Base-by-base conservation (phyloP, 208 protist species). In the Wallacemonas sp. region DNA sequence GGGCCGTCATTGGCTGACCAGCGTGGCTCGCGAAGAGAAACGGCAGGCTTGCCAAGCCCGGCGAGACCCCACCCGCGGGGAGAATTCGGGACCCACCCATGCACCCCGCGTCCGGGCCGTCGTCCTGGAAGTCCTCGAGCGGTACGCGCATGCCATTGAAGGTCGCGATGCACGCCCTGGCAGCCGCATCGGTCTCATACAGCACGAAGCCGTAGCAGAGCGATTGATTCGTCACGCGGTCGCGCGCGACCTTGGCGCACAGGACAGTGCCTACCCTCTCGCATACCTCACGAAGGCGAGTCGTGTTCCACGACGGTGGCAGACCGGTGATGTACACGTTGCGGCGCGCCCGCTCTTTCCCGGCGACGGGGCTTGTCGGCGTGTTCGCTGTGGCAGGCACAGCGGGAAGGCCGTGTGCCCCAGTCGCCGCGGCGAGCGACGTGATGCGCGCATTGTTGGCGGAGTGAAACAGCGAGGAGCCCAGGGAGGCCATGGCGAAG, bases 271-370 rank as follows among this genome's bases (percentile, higher is more conserved):
- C 75, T 34, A 60, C 74, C 6, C 42, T 44, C 8, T 41, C 26
- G 48, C 68, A 81, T 1, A 81, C 60, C 42, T 70, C 67, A 1
- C 75, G 75, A 12, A 81, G 57, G 26, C 63, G 58, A 1, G 66
- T 73, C 0, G 75, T 77, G 54, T 81, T 81, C 69, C 70, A 81
- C 15, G 63, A 59, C 15, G 57, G 17, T 1, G 75, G 75, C 22
- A 81, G 58, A 32, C 74, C 63, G 60, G 64, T 73, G 17, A 76
- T 38, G 42, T 81, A 81, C 33, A 81, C 62, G 27, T 81, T 81
- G 26, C 68, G 34, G 17, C 21, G 13, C 36, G 55, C 55, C 17
- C 24, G 26, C 4, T 57, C 50, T 32, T 39, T 57, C 10, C 30
- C 24, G 17, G 50, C 3, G 9, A 15, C 13, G 30, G 19, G 2